Conservation (phyloP, 352 stramenopile species). For the Elongisporangium prolatum region DNA sequence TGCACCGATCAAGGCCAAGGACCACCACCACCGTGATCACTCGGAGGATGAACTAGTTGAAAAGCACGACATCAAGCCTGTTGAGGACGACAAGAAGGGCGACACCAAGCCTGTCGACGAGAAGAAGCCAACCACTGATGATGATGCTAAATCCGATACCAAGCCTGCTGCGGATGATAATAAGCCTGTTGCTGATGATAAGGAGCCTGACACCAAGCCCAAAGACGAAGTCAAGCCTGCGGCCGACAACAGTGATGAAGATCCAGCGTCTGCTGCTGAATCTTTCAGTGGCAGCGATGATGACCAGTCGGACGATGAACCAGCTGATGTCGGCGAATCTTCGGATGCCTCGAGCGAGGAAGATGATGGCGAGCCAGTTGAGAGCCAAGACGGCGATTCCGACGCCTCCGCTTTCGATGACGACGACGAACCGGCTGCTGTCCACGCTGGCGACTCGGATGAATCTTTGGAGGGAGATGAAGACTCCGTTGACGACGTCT, state of each 20-base stretch:
- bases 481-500: not conserved
- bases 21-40: constrained; percentile 1
- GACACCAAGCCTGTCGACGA: not conserved
- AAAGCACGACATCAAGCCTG: not conserved
- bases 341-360: not conserved
- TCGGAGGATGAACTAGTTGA: too few relatives aligned
- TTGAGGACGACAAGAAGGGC: not conserved
- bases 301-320: not conserved
- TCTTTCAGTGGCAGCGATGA: too few relatives aligned
- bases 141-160: not conserved
- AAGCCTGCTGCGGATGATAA: not conserved
- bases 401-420: not conserved
- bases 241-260: constrained; percentile 3
- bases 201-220: not conserved
- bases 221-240: too few relatives aligned
- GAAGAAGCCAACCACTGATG: too few relatives aligned
- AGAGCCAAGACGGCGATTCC: not conserved
- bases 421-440: not conserved
- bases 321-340: not conserved
- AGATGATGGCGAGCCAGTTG: not conserved
- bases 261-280: too few relatives aligned
- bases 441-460: not conserved
- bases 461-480: not conserved
- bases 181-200: not conserved
- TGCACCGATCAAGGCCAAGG: not conserved